These are phyloP conservation scores for Bombardia bombarda DNA, from an alignment of 495 filamentous ascomycete species.

Conservation along the genomic window DNA sequence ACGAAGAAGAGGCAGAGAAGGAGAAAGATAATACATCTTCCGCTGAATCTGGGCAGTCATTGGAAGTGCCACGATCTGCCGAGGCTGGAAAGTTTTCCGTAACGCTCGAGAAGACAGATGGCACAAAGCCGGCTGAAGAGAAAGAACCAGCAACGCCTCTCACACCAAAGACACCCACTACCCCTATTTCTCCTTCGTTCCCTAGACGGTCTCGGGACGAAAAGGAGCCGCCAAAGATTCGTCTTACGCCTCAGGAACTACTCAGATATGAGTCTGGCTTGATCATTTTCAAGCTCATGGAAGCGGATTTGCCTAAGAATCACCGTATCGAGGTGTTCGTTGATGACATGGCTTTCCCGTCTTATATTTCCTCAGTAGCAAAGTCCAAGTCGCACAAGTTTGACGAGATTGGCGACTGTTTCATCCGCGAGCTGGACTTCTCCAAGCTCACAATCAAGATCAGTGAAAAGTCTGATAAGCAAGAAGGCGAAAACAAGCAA, in stretches of 20 bases:
- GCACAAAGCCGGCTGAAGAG: constrained; percentile 10
- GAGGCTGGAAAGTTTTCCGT: constrained; percentile 32
- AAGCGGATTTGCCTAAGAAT: constrained; percentile 68
- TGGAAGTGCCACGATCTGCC: constrained; percentile 29
- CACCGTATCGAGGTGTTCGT: constrained; percentile 83
- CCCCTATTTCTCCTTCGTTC: constrained; percentile 21
- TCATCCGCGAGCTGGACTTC: constrained; percentile 92
- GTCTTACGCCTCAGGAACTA: constrained; percentile 70
- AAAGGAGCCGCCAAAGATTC: constrained; percentile 62
- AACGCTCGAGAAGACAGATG: constrained; percentile 24
- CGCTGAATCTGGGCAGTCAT: constrained; percentile 22
- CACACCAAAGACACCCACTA: constrained; percentile 29
- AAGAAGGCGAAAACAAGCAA: constrained; percentile 60
- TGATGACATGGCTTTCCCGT: constrained; percentile 90
- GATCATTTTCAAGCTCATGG: constrained; percentile 88
- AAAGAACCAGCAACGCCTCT: constrained; percentile 14
- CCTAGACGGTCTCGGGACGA: constrained; percentile 51
- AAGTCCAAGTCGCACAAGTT: constrained; percentile 58
- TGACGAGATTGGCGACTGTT: constrained; percentile 87
- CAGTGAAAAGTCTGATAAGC: constrained; percentile 64
- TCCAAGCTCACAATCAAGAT: constrained; percentile 86
- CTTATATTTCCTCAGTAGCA: constrained; percentile 72
- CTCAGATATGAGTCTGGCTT: constrained; percentile 82
- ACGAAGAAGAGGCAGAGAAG: constrained; percentile 61
- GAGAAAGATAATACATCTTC: constrained; percentile 5